phyloP scores from a whole-genome alignment of 2,329 filamentous ascomycete genomes.

The Cadophora sp. region DNA sequence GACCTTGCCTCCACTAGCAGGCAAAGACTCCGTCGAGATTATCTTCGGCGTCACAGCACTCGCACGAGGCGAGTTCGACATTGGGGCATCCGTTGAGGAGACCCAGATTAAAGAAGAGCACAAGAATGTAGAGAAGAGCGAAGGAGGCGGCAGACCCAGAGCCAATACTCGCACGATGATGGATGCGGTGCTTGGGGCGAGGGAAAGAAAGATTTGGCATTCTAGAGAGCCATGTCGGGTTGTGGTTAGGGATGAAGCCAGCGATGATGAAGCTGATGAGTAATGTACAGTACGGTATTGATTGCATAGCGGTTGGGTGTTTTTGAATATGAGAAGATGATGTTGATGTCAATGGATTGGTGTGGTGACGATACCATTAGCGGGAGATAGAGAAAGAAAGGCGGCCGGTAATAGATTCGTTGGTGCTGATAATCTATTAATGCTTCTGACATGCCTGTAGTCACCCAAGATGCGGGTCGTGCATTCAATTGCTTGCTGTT shows the following conservation, averaged over 20 bases:
- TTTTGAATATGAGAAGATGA: slow-evolving; percentile 19
- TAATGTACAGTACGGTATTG: slow-evolving; percentile 30
- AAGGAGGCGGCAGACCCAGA: slow-evolving; percentile 46
- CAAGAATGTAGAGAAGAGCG: slow-evolving; percentile 41
- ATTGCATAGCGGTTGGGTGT: slow-evolving; percentile 26
- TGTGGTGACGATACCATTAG: neutral
- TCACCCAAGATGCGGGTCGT: neutral
- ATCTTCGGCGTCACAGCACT: slow-evolving; percentile 76
- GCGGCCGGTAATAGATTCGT: neutral
- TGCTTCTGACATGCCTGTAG: neutral
- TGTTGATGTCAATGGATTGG: neutral
- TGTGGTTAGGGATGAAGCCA: slow-evolving; percentile 55
- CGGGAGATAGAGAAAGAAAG: neutral
- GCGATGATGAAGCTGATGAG: slow-evolving; percentile 34
- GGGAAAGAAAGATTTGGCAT: slow-evolving; percentile 70
- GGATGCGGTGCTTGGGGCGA: slow-evolving; percentile 63
- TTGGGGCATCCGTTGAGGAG: slow-evolving; percentile 84
- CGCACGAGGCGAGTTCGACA: slow-evolving; percentile 82
- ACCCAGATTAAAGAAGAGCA: slow-evolving; percentile 55
- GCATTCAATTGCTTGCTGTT: no score
- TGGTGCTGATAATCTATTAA: neutral
- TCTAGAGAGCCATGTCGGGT: slow-evolving; percentile 63
- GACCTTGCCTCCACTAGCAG: slow-evolving; percentile 66
- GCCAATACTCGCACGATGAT: slow-evolving; percentile 63
- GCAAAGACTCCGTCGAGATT: slow-evolving; percentile 64